A percentile compares a stretch with the other conserved stretches of the same genome.
These are phyloP conservation scores for Aspergillus unguis DNA, from an alignment of 2,329 filamentous ascomycete species.

Conservation along the genomic window DNA sequence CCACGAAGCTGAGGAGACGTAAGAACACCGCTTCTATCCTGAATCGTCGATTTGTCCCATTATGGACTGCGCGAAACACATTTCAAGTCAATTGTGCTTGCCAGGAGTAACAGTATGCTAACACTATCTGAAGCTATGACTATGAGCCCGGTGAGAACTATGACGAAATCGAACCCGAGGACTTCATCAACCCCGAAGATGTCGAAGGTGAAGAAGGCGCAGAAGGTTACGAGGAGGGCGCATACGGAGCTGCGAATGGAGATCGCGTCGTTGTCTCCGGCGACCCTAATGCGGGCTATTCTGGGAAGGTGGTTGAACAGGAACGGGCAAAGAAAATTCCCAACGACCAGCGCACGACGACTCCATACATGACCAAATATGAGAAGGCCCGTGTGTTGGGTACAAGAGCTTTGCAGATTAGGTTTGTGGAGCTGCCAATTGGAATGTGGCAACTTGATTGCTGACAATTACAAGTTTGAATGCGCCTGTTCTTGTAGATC, in stretches of 20 bases:
- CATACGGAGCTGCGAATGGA: constrained; percentile 37
- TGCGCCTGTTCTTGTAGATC: constrained; percentile 90
- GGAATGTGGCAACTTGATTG: no score
- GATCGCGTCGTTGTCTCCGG: constrained; percentile 45
- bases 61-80: not conserved
- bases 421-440: constrained; percentile 52
- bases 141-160: constrained; percentile 60
- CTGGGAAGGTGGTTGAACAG: constrained; percentile 55
- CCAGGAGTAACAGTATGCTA: constrained; percentile 23
- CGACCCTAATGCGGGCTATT: constrained; percentile 49
- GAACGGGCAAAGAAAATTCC: constrained; percentile 80
- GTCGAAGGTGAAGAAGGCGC: constrained; percentile 52
- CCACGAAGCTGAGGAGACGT: constrained; percentile 60
- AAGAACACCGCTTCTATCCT: constrained; percentile 28
- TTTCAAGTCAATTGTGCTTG: not conserved
- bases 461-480: constrained; percentile 68
- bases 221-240: constrained; percentile 53
- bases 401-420: constrained; percentile 91
- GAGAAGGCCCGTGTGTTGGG: constrained; percentile 91
- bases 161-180: constrained; percentile 64
- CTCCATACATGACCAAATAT: constrained; percentile 99
- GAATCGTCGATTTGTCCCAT: not conserved
- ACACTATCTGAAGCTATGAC: constrained; percentile 39
- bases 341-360: constrained; percentile 82
- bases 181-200: constrained; percentile 56